Evolutionary conservation across 345 rosid species (phyloP).

Genomic region (Eucalyptus victrix): DNA sequence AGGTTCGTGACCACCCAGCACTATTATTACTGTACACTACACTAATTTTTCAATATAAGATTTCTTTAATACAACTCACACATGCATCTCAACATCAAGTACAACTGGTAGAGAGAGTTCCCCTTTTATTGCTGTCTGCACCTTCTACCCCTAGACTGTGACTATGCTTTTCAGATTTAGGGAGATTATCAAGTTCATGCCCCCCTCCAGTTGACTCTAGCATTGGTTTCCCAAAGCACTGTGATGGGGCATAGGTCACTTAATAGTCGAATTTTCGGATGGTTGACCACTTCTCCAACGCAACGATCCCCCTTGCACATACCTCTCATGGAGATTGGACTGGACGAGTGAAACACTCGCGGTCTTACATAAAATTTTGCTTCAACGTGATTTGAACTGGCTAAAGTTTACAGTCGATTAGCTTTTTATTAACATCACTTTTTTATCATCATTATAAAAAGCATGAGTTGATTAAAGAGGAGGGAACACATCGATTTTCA

Average conservation of each 20-base stretch:
- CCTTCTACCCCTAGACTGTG: background rate
- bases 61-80: background rate
- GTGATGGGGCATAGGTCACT: background rate
- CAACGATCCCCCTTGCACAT: background rate
- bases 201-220: background rate
- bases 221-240: background rate
- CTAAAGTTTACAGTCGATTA: background rate
- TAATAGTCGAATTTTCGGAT: background rate
- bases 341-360: background rate
- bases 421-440: background rate
- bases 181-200: background rate
- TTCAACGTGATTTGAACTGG: background rate
- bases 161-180: background rate
- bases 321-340: background rate
- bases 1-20: background rate
- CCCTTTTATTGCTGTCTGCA: background rate
- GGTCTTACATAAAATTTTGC: background rate
- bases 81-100: background rate
- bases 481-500: background rate
- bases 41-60: background rate
- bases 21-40: background rate
- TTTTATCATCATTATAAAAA: background rate
- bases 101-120: background rate
- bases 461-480: background rate
- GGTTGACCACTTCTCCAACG: background rate